These are phyloP conservation scores for Protomyces gravidus DNA, from an alignment of 1,139 yeast genomes.

Conservation along the genomic window DNA sequence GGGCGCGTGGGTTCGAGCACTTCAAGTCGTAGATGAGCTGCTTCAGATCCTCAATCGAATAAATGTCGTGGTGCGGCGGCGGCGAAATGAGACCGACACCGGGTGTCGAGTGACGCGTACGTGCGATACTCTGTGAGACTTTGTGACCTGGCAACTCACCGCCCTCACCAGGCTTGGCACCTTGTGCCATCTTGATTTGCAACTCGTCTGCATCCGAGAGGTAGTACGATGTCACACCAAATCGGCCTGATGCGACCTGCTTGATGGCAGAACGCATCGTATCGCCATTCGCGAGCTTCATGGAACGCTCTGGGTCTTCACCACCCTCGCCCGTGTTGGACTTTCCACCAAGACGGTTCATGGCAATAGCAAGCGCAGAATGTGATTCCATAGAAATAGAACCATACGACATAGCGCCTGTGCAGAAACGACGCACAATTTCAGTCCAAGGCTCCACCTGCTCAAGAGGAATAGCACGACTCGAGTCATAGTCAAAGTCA, in stretches of 20 bases:
- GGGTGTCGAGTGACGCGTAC: slow-evolving; percentile 93
- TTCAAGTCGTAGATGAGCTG: slow-evolving; percentile 94
- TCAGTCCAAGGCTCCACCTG: slow-evolving; percentile 99
- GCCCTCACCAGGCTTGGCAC: slow-evolving; percentile 99
- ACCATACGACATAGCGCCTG: slow-evolving; percentile 99
- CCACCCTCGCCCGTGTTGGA: slow-evolving; percentile 99
- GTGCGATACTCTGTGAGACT: slow-evolving; percentile 82
- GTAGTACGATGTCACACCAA: slow-evolving; percentile 94
- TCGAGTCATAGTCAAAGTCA: slow-evolving; percentile 73
- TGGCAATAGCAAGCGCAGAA: slow-evolving; percentile 94
- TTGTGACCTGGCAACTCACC: slow-evolving; percentile 97
- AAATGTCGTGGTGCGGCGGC: slow-evolving; percentile 97
- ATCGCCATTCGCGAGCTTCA: slow-evolving; percentile 73
- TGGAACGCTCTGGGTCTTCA: slow-evolving; percentile 90
- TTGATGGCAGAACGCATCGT: slow-evolving; percentile 97
- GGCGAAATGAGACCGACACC: slow-evolving; percentile 97
- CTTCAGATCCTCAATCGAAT: slow-evolving; percentile 95
- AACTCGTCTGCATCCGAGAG: slow-evolving; percentile 95
- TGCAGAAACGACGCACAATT: slow-evolving; percentile 91
- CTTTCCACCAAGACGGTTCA: slow-evolving; percentile 96
- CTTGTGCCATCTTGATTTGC: slow-evolving; percentile 98
- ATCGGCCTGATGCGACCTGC: slow-evolving; percentile 96
- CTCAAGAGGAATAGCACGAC: slow-evolving; percentile 80
- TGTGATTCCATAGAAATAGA: slow-evolving; percentile 98
- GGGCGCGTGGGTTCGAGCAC: slow-evolving; percentile 94